Base-by-base conservation (phyloP, 768 basidiomycete species). In the Arthromyces matolae region DNA sequence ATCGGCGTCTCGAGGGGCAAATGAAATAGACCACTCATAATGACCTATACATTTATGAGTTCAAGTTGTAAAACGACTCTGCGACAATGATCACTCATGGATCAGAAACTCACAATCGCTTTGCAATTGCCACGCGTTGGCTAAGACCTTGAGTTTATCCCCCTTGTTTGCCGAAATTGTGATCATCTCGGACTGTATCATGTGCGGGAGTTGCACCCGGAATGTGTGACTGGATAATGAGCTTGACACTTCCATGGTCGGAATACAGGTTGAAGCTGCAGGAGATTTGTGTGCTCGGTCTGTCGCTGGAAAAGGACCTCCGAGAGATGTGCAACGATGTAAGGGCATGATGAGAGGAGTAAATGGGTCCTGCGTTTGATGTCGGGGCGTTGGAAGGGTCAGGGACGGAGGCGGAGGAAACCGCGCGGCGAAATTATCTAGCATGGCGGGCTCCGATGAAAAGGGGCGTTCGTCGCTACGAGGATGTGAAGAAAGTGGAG, bases 101-200 rank as follows among this genome's bases (percentile, higher is more conserved):
- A 25, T 42, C 50, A 20, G 5, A 10, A 5, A 73, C 81, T 70
- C 65, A 83, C 81, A 80, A 50, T 81, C 77, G 41, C 55, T 62
- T 59, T 82, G 80, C 63, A 73, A 70, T 60, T 81, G 75, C 80
- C 81, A 83, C 35, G 78, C 78, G 59, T 83, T 80, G 18, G 81
- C 81, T 19, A 81, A 72, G 13, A 83, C 71, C 46, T 72, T 69
- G 44, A 83, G 60, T 55, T 71, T 75, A 59, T 81, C 77, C 4
- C 80, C 81, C 55, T 73, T 77, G 60, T 80, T 80, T 34, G 77
- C 81, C 27, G 73, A 73, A 39, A 83, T 73, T 4, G 80, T 83
- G 22, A 83, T 78, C 81, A 83, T 83, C 58, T 83, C 81, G 12
- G 78, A 73, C 53, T 71, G 60, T 36, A 77, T 74, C 8, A 65